A percentile compares a stretch with the other conserved stretches of the same genome.
Evolutionary conservation across 208 protist genomes (phyloP).

Genomic region (Acanthamoeba sp.): DNA sequence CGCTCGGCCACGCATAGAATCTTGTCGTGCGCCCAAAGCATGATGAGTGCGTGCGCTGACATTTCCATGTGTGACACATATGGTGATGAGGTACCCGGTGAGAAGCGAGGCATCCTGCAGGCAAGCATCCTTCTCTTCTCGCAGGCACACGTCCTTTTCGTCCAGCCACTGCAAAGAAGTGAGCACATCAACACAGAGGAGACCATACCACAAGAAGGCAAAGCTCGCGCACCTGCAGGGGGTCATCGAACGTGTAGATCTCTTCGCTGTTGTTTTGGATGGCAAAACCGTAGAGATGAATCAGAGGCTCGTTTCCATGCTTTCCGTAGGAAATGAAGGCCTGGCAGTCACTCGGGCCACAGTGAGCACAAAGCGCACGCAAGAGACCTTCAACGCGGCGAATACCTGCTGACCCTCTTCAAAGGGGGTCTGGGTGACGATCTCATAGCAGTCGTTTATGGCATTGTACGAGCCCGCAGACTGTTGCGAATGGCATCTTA

Average conservation of each 20-base stretch:
- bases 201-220: background rate
- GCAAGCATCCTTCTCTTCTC: background rate
- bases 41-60: too few relatives aligned
- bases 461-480: background rate
- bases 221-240: background rate
- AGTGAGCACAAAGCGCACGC: too few relatives aligned
- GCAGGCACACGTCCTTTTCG: background rate
- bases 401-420: background rate
- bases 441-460: background rate
- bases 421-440: background rate
- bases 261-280: conserved; percentile 7
- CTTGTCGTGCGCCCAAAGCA: too few relatives aligned
- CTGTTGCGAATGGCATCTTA: too few relatives aligned
- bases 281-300: conserved; percentile 13
- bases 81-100: background rate
- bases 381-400: too few relatives aligned
- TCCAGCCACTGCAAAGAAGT: background rate
- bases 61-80: too few relatives aligned
- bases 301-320: background rate
- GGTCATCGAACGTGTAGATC: conserved; percentile 12
- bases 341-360: too few relatives aligned
- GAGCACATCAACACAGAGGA: too few relatives aligned
- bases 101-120: conserved; percentile 31
- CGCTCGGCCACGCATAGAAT: conserved; percentile 37
- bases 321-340: conserved; percentile 22